phyloP scores from a whole-genome alignment of 169 alveolate genomes.

The Eimeria falciformis region DNA sequence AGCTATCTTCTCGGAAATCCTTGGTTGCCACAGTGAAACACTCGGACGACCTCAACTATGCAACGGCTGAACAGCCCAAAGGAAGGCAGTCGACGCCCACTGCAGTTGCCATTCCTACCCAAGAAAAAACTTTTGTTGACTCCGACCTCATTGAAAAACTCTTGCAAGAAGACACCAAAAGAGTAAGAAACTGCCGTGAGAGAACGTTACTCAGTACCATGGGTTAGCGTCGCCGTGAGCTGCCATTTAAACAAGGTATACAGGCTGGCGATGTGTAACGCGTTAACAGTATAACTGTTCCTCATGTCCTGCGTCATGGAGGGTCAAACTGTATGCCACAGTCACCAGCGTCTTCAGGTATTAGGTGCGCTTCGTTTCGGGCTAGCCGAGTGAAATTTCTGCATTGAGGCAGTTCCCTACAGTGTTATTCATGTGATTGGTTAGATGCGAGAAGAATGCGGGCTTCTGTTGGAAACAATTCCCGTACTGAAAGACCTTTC shows the following conservation, averaged over 20 bases:
- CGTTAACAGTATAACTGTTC: no score
- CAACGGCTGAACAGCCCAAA: neutral
- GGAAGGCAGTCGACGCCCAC: neutral
- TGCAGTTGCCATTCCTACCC: slow-evolving; percentile 21
- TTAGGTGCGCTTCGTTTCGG: no score
- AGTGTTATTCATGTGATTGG: neutral
- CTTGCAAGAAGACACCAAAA: slow-evolving; percentile 60
- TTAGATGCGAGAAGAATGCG: slow-evolving; percentile 77
- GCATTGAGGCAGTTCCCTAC: no score
- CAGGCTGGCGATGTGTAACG: no score
- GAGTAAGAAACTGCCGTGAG: slow-evolving; percentile 12
- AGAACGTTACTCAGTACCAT: no score
- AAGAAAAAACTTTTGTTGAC: slow-evolving; percentile 55
- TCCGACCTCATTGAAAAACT: slow-evolving; percentile 60
- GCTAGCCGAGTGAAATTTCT: no score
- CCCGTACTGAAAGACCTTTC: slow-evolving; percentile 76
- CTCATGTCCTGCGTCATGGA: no score
- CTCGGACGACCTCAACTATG: neutral
- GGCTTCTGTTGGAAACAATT: slow-evolving; percentile 71
- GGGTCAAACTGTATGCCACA: no score
- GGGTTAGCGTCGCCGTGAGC: no score
- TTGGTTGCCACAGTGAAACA: neutral
- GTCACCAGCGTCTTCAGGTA: no score
- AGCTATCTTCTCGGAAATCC: neutral
- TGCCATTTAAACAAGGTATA: no score